phyloP scores from a whole-genome alignment of 331 rosid species.

The Cucumis variabilis region DNA sequence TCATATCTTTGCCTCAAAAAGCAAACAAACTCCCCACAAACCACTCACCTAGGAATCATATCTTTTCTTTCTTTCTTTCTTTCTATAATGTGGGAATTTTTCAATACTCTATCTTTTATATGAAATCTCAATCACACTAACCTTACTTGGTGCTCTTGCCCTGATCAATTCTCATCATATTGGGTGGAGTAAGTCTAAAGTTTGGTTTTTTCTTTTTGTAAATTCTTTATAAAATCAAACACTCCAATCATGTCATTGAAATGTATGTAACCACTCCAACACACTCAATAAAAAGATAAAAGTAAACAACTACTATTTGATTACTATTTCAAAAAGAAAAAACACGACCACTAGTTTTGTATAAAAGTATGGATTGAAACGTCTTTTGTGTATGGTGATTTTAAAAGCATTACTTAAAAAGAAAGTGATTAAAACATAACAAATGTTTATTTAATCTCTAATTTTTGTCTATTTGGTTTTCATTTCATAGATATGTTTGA shows the following conservation, averaged over 20 bases:
- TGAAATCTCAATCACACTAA: not conserved
- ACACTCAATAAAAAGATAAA: not conserved
- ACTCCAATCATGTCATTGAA: conserved; percentile 13
- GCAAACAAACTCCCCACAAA: not conserved
- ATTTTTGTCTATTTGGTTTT: too few relatives aligned
- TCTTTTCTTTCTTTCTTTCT: not conserved
- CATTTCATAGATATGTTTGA: too few relatives aligned
- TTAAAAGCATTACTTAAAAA: too few relatives aligned
- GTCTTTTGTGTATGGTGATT: too few relatives aligned
- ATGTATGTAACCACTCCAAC: not conserved
- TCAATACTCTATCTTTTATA: conserved; percentile 21
- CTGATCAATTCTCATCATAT: not conserved
- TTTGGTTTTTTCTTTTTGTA: too few relatives aligned
- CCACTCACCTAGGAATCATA: conserved; percentile 28
- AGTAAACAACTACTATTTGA: not conserved
- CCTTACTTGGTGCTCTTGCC: not conserved
- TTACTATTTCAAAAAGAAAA: not conserved
- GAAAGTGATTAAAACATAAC: too few relatives aligned
- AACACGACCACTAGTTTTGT: too few relatives aligned
- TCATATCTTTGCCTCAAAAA: not conserved
- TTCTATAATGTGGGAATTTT: conserved; percentile 24
- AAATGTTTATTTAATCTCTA: too few relatives aligned
- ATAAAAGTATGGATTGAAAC: not conserved
- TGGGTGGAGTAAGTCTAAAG: conserved; percentile 32
- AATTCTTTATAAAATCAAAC: not conserved